These are phyloP conservation scores for Pleurotus cornucopiae DNA, from an alignment of 768 basidiomycete species.

Conservation along the genomic window DNA sequence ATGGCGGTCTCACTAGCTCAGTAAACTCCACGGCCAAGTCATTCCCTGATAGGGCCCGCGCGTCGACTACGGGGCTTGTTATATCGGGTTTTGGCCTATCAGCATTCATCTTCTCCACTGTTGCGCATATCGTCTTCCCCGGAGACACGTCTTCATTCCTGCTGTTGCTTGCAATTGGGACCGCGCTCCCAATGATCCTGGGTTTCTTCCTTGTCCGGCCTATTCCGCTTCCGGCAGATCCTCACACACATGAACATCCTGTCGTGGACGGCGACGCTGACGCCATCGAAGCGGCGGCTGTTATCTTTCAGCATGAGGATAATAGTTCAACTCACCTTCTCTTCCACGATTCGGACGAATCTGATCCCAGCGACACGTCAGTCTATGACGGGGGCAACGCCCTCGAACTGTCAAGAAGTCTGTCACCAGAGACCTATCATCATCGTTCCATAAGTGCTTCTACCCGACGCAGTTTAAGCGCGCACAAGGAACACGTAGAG, in stretches of 20 bases:
- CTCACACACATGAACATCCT: conserved; percentile 12
- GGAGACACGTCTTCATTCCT: conserved; percentile 79
- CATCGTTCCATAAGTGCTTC: background rate
- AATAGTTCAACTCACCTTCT: conserved; percentile 11
- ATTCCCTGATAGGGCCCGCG: conserved; percentile 73
- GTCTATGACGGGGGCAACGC: conserved; percentile 13
- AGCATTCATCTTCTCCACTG: conserved; percentile 82
- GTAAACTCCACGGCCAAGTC: conserved; percentile 83
- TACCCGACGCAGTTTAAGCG: background rate
- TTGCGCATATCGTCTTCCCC: conserved; percentile 68
- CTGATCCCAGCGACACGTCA: conserved; percentile 2
- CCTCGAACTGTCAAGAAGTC: background rate
- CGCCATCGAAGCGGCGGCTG: conserved; percentile 7
- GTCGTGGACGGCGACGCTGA: conserved; percentile 11
- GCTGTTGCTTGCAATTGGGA: conserved; percentile 71
- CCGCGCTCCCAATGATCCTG: conserved; percentile 74
- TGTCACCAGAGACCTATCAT: background rate
- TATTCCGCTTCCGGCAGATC: conserved; percentile 50
- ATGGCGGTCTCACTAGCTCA: conserved; percentile 63
- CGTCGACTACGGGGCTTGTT: conserved; percentile 72
- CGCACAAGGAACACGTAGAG: conserved; percentile 2
- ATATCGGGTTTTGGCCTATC: conserved; percentile 88
- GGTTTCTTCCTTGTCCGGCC: conserved; percentile 71
- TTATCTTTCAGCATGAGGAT: conserved; percentile 14
- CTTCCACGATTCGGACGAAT: conserved; percentile 1